These are phyloP conservation scores for Uronychia binucleata DNA, from an alignment of 73 alveolate species.

Conservation along the genomic window DNA sequence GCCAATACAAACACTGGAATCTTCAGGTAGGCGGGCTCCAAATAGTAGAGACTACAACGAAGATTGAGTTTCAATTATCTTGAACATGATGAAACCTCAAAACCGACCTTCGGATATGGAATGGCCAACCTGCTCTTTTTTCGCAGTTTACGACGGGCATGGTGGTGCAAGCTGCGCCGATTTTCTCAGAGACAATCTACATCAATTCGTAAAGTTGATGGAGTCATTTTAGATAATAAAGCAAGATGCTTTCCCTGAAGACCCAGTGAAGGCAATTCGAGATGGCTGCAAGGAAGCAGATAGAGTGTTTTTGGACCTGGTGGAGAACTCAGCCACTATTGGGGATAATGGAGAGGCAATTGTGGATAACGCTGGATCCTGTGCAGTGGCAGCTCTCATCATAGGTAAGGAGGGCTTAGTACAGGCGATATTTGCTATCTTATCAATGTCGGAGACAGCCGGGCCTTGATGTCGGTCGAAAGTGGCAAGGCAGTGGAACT, in stretches of 20 bases:
- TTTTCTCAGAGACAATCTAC: constrained; percentile 71
- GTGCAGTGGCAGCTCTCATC: constrained; percentile 24
- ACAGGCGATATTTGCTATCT: constrained; percentile 24
- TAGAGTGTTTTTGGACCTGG: constrained; percentile 67
- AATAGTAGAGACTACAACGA: constrained; percentile 82
- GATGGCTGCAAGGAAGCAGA: constrained; percentile 93
- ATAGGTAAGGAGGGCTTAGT: too few relatives aligned
- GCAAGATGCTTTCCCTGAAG: too few relatives aligned
- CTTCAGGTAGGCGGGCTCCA: constrained; percentile 57
- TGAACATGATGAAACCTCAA: constrained; percentile 69
- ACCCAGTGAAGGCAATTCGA: constrained; percentile 89
- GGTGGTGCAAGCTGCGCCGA: constrained; percentile 79
- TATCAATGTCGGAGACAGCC: constrained; percentile 54
- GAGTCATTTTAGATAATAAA: constrained; percentile 70
- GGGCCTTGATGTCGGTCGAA: constrained; percentile 50
- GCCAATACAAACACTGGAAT: constrained; percentile 84
- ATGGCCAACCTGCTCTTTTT: constrained; percentile 54
- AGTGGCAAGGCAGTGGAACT: constrained; percentile 66
- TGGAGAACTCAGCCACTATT: constrained; percentile 86
- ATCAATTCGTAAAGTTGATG: constrained; percentile 65
- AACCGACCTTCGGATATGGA: constrained; percentile 42
- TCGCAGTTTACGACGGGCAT: constrained; percentile 83
- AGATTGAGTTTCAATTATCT: constrained; percentile 77
- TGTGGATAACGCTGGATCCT: constrained; percentile 66
- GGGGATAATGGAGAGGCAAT: constrained; percentile 40